Evolutionary conservation across 768 basidiomycete genomes (phyloP).

Genomic region (Hypholoma sublateritium): DNA sequence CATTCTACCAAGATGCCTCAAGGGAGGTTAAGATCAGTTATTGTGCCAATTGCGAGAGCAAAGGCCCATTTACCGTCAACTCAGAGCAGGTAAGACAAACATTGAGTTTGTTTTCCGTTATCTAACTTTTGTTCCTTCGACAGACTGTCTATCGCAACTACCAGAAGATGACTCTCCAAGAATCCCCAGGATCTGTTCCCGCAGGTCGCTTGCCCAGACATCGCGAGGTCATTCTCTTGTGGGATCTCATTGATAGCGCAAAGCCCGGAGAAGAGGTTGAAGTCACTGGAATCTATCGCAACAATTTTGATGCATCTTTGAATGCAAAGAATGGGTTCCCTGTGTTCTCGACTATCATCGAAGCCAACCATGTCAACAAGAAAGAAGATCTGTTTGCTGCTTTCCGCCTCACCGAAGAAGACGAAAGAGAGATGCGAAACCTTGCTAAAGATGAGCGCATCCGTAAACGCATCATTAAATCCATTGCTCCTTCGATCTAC

Average conservation of each 20-base stretch:
- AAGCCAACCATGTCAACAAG: constrained; percentile 98
- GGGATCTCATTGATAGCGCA: constrained; percentile 97
- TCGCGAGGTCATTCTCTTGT: constrained; percentile 93
- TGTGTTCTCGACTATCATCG: constrained; percentile 97
- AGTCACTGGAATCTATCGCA: constrained; percentile 96
- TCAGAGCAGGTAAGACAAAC: constrained; percentile 77
- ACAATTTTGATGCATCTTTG: constrained; percentile 97
- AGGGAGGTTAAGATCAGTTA: constrained; percentile 93
- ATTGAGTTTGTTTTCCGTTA: neutral
- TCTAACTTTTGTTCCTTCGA: neutral
- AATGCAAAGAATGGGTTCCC: constrained; percentile 99
- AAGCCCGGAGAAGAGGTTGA: constrained; percentile 99
- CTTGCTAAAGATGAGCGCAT: constrained; percentile 92
- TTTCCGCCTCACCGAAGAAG: constrained; percentile 95
- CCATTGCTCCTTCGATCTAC: constrained; percentile 98
- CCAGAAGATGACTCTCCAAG: constrained; percentile 98
- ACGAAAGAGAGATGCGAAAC: constrained; percentile 87
- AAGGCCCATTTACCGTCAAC: constrained; percentile 95
- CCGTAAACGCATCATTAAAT: constrained; percentile 96
- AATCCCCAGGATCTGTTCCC: constrained; percentile 96
- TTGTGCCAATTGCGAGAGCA: constrained; percentile 91
- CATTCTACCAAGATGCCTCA: constrained; percentile 96
- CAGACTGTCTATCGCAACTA: constrained; percentile 98
- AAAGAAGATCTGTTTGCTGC: constrained; percentile 99
- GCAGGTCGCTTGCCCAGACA: constrained; percentile 96